Base-by-base conservation (phyloP, 495 filamentous ascomycete species). In the Penicillium desertorum region DNA sequence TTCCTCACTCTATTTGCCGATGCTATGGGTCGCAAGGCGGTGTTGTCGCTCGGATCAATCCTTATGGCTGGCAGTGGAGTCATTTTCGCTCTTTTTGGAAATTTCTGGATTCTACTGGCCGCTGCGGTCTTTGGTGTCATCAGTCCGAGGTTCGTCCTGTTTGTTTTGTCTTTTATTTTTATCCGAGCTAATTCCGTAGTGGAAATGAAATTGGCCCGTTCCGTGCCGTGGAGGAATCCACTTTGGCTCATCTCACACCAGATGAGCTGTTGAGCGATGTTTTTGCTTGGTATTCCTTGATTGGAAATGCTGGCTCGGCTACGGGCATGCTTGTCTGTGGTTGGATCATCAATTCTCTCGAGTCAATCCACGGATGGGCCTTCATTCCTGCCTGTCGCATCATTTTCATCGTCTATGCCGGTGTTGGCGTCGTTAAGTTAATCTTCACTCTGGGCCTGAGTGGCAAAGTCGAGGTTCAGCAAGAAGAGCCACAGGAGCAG, bases 161-260 rank as follows among this genome's bases (percentile, higher is more conserved):
- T 27, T 62, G 47, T 71, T 37, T 8, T 12, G 5, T 16, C 42
- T 57, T 39, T 29, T 17, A 25, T 25, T 59, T 46, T 39, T 7
- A 39, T 47, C 25, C 53, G 36, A 51, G 61, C 37, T 75, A 36
- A 61, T 45, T n/a, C 44, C 25, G 10, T 36, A 87, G 86, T 72
- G 88, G 88, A 5, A 89, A 86, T 61, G 88, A 92, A 63, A 90
- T 91, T 51, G 88, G 88, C 0, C 89, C 89, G 1, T 95, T 94
- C 71, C 82, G 88, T 45, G 90, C 90, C 22, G 83, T 93, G n/a
- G 91, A 96, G 66, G 90, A 94, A 71, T 89, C 86, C 12, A 87
- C 87, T 3, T 67, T 93, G 11, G 87, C 90, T 6, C 89, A 93
- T 58, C 78, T 95, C 17, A 88, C 86, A 0, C 75, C 78, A 0